These are phyloP conservation scores for Botrytis aclada DNA, from an alignment of 2,329 filamentous ascomycete genomes.

Conservation along the genomic window DNA sequence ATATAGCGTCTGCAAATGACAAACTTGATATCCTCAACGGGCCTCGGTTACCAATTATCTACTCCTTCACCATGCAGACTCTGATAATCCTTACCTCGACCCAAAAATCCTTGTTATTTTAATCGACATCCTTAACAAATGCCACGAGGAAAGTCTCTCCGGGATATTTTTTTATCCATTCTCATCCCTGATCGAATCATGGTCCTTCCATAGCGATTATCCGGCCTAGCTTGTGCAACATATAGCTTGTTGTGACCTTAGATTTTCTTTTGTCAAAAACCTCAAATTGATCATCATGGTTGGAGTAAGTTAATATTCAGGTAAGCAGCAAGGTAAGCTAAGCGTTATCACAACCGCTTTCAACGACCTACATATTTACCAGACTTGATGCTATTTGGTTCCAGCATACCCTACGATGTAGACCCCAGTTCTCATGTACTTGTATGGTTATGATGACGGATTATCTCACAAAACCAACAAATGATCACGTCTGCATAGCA, in stretches of 20 bases:
- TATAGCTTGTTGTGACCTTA: background rate
- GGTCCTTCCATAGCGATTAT: constrained; percentile 4
- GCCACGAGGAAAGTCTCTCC: constrained; percentile 17
- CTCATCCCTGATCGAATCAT: constrained; percentile 13
- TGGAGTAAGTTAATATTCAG: background rate
- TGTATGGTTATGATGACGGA: background rate
- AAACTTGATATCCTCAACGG: background rate
- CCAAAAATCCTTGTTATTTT: constrained; percentile 3
- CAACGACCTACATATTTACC: constrained; percentile 11
- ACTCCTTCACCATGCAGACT: constrained; percentile 8
- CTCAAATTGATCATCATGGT: background rate
- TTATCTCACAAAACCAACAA: constrained; percentile 8
- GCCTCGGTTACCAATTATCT: background rate
- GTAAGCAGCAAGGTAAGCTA: background rate
- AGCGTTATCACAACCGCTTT: background rate
- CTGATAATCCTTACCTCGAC: constrained; percentile 4
- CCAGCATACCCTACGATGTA: background rate
- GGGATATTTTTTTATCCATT: constrained; percentile 9
- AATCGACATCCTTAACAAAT: constrained; percentile 15
- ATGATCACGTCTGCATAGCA: background rate
- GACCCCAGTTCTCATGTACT: background rate
- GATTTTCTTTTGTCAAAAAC: background rate
- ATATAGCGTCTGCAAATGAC: background rate
- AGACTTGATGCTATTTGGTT: constrained; percentile 8
- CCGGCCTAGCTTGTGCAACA: constrained; percentile 13